Evolutionary conservation across 495 filamentous ascomycete genomes (phyloP).

Genomic region (Tuber indicum): DNA sequence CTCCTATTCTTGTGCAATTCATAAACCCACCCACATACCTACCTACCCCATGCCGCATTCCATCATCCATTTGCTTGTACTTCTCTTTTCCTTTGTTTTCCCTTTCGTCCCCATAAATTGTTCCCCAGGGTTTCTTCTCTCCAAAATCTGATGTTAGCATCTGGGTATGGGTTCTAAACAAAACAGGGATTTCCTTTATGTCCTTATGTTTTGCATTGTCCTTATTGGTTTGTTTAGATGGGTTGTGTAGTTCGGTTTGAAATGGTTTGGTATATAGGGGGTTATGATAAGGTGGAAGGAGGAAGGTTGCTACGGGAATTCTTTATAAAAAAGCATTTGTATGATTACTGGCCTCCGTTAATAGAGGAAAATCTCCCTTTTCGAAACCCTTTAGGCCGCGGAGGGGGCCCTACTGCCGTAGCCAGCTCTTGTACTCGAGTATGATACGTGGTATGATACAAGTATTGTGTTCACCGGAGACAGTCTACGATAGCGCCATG

Average conservation of each 20-base stretch:
- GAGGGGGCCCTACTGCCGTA: not conserved
- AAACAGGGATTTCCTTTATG: not conserved
- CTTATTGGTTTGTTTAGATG: not conserved
- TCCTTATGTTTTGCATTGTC: not conserved
- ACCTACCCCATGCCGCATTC: not conserved
- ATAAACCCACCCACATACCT: not conserved
- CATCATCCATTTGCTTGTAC: not conserved
- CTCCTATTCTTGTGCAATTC: not conserved
- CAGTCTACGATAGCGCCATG: not conserved
- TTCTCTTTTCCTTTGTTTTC: not conserved
- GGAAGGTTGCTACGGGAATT: not conserved
- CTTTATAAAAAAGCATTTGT: not conserved
- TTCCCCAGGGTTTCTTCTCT: not conserved
- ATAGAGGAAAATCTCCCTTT: constrained; percentile 3
- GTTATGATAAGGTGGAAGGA: not conserved
- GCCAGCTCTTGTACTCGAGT: not conserved
- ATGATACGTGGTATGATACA: not conserved
- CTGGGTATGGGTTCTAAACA: not conserved
- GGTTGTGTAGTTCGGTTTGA: not conserved
- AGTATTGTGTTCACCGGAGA: not conserved
- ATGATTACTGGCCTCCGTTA: not conserved
- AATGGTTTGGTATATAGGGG: not conserved
- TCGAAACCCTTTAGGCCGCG: not conserved
- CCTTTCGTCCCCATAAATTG: not conserved
- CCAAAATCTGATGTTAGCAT: not conserved